These are phyloP conservation scores for Medicago truncatula DNA, from an alignment of 306 rosid genomes.

Conservation along the genomic window DNA sequence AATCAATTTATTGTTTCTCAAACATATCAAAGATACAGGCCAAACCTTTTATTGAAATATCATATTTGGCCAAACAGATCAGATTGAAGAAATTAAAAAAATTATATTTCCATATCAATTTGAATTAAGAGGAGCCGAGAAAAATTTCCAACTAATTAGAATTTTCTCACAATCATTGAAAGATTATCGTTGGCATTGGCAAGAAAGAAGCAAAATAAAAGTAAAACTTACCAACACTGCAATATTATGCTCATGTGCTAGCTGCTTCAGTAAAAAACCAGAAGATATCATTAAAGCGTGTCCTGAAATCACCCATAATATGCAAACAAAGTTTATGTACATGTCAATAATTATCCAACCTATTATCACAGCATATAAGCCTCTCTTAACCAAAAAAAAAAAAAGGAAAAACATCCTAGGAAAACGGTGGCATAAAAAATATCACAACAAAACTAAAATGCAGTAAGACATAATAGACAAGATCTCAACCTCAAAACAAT, in stretches of 20 bases:
- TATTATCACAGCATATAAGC: slow-evolving; percentile 18
- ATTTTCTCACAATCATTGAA: slow-evolving; percentile 23
- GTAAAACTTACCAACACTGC: slow-evolving; percentile 68
- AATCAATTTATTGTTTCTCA: slow-evolving; percentile 1
- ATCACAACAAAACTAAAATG: slow-evolving; percentile 1
- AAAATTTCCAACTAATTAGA: neutral
- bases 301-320: slow-evolving; percentile 60
- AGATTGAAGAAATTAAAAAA: neutral
- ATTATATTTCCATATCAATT: neutral
- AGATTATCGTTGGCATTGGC: slow-evolving; percentile 22
- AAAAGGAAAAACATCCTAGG: slow-evolving; percentile 27
- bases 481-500: slow-evolving; percentile 10
- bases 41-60: neutral
- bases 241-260: slow-evolving; percentile 81
- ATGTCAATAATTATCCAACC: slow-evolving; percentile 7
- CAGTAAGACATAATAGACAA: slow-evolving; percentile 7
- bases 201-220: slow-evolving; percentile 16
- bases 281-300: slow-evolving; percentile 86
- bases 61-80: slow-evolving; percentile 10
- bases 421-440: slow-evolving; percentile 7
- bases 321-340: slow-evolving; percentile 35
- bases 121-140: slow-evolving; percentile 2
- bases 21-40: neutral
- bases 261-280: slow-evolving; percentile 77
- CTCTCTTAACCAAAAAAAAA: neutral